Evolutionary conservation across 345 rosid genomes (phyloP).

Genomic region (Limnanthes douglasii): DNA sequence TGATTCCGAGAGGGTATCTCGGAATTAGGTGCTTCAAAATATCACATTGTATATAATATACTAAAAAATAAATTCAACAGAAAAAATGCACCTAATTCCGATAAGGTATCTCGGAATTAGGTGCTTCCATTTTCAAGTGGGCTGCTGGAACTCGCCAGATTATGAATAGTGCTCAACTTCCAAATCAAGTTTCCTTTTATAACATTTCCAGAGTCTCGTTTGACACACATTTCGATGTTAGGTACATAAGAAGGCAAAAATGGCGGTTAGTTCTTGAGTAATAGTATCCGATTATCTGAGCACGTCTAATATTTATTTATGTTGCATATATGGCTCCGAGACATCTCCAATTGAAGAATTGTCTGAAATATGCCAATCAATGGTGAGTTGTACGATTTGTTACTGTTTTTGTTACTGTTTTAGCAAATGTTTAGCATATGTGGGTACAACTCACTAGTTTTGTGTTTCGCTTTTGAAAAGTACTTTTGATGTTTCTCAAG

Average conservation of each 20-base stretch:
- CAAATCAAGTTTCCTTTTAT: slow-evolving; percentile 55
- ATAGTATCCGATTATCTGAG: no score
- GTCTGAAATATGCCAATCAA: slow-evolving; percentile 67
- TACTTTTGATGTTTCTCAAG: neutral
- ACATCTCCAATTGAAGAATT: slow-evolving; percentile 54
- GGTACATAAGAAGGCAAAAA: no score
- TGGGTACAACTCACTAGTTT: neutral
- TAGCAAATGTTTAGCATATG: no score
- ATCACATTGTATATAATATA: no score
- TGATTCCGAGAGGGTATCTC: no score
- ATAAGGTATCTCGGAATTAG: no score
- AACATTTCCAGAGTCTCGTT: slow-evolving; percentile 66
- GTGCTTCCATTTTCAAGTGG: slow-evolving; percentile 53
- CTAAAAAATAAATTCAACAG: no score
- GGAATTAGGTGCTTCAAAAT: no score
- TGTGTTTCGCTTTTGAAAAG: no score
- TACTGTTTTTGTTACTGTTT: neutral
- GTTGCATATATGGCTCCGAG: slow-evolving; percentile 71
- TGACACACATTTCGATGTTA: slow-evolving; percentile 73
- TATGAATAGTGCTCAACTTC: slow-evolving; percentile 40
- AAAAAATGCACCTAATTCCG: no score
- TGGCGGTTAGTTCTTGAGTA: no score
- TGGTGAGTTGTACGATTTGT: slow-evolving; percentile 37
- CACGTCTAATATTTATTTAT: no score
- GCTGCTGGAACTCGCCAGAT: slow-evolving; percentile 54